Percentiles rank a stretch among this genome's conserved stretches.
These are phyloP conservation scores for Prunus mume DNA, from an alignment of 306 rosid species.

Conservation along the genomic window DNA sequence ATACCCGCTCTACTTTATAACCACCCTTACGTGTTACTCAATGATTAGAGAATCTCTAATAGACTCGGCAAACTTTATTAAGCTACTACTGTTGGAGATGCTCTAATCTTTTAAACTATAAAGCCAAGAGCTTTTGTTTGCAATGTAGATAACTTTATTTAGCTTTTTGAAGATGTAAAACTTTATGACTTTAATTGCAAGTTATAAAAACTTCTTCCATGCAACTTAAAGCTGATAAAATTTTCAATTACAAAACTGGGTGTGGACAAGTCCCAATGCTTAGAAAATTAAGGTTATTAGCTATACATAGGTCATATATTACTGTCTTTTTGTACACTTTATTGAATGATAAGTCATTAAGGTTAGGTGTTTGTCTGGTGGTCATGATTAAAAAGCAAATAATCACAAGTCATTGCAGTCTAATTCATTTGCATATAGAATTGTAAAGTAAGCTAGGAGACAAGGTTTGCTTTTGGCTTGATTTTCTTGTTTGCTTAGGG, in stretches of 20 bases:
- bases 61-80: too few relatives aligned
- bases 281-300: neutral
- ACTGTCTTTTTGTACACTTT: neutral
- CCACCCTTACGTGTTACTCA: too few relatives aligned
- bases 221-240: neutral
- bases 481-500: neutral
- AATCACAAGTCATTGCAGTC: neutral
- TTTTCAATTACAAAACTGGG: neutral
- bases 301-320: neutral
- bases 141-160: neutral
- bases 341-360: neutral
- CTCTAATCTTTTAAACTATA: neutral
- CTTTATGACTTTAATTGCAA: neutral
- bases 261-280: neutral
- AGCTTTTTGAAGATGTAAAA: neutral
- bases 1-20: too few relatives aligned
- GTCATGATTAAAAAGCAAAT: too few relatives aligned
- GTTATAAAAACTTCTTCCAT: neutral
- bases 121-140: neutral
- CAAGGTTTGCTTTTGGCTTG: conserved; percentile 1
- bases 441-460: neutral
- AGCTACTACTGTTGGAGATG: too few relatives aligned
- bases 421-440: neutral
- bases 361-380: neutral
- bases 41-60: too few relatives aligned